Percentiles rank a stretch among this genome's conserved stretches.
Conservation (phyloP, 345 rosid species). For the Angophora floribunda region DNA sequence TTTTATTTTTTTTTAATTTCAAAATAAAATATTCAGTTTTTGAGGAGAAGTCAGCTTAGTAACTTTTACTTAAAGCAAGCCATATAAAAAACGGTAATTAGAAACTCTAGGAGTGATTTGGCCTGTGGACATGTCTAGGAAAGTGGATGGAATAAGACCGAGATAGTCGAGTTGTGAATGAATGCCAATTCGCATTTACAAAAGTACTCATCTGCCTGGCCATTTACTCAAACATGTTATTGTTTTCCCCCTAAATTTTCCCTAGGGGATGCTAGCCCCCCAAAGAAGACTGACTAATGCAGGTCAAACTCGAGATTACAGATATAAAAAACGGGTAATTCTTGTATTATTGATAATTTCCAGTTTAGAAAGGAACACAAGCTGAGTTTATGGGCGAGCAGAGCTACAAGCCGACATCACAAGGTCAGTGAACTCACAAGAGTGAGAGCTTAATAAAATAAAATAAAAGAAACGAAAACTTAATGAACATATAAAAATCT, state of each 20-base stretch:
- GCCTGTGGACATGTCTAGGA: background rate
- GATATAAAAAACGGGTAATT: background rate
- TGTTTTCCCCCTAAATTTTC: background rate
- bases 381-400: background rate
- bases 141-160: background rate
- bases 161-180: background rate
- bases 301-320: background rate
- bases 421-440: background rate
- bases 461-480: no score
- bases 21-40: background rate
- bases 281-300: background rate
- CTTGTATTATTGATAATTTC: background rate
- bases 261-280: background rate
- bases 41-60: background rate
- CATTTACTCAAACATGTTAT: background rate
- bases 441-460: background rate
- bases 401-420: background rate
- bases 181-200: background rate
- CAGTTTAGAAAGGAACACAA: background rate
- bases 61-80: background rate
- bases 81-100: background rate
- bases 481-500: no score
- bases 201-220: background rate
- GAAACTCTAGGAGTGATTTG: background rate
- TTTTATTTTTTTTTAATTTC: background rate